Evolutionary conservation across 202 grass and related monocot species (phyloP).

Genomic region (Panicum virgatum): DNA sequence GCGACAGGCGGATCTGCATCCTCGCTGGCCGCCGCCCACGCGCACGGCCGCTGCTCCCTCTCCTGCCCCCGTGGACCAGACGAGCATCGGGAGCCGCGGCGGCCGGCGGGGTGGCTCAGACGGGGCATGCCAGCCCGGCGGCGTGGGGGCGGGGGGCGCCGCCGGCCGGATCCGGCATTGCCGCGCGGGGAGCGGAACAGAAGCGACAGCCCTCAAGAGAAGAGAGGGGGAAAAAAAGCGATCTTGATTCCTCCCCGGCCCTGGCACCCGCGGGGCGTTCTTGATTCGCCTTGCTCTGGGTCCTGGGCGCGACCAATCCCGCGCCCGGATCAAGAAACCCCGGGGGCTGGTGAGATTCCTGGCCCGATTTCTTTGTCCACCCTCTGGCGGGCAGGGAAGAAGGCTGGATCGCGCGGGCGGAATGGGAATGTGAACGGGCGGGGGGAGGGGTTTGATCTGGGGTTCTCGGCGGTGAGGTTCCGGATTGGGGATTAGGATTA

Average conservation of each 20-base stretch:
- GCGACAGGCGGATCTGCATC: constrained; percentile 99
- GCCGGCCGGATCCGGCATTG: constrained; percentile 78
- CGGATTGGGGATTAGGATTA: constrained; percentile 40
- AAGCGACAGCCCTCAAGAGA: neutral
- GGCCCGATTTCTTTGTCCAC: neutral
- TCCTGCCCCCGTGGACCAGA: constrained; percentile 18
- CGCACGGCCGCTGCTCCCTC: constrained; percentile 21
- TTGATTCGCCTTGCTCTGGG: neutral
- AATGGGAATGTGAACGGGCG: neutral
- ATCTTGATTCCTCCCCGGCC: constrained; percentile 20
- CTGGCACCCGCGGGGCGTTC: neutral
- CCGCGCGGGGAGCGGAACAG: neutral
- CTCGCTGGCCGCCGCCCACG: constrained; percentile 31
- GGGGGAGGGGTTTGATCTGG: constrained; percentile 35
- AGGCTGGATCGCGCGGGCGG: constrained; percentile 11
- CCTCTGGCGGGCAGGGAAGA: neutral
- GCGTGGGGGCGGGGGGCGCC: neutral
- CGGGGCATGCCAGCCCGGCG: constrained; percentile 13
- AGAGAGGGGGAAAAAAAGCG: neutral
- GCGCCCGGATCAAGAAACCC: constrained; percentile 32
- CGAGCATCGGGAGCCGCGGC: constrained; percentile 20
- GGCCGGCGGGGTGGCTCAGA: neutral
- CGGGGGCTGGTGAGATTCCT: neutral
- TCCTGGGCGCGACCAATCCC: neutral
- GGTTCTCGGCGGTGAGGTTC: constrained; percentile 25